These are phyloP conservation scores for Entomortierella chlamydospora DNA, from an alignment of 192 early-diverging fungal genomes.

Conservation along the genomic window DNA sequence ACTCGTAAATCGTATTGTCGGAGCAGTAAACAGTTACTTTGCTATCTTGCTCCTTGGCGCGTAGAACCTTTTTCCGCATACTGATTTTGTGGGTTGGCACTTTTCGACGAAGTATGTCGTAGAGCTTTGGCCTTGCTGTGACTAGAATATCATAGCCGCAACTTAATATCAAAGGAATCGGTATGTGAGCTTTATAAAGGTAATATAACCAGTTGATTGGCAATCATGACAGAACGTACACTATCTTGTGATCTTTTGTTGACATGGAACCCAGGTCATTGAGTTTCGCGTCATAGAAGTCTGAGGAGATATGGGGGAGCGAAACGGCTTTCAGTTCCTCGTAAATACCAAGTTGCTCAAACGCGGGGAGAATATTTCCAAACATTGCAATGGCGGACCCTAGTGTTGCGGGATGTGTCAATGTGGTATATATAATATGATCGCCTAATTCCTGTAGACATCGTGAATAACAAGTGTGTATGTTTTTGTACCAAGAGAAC, in stretches of 20 bases:
- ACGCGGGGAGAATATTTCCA: background rate
- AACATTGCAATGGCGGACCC: background rate
- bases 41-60: background rate
- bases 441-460: no score
- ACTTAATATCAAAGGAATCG: no score
- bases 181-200: no score
- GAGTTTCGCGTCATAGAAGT: background rate
- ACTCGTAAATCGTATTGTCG: background rate
- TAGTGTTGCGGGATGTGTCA: background rate
- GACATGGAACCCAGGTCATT: no score
- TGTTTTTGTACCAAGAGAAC: background rate
- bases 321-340: background rate
- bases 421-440: background rate
- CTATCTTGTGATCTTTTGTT: no score
- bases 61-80: background rate
- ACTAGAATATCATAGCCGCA: background rate
- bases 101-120: background rate
- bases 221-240: no score
- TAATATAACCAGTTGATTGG: no score
- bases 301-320: background rate
- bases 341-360: conserved; percentile 4
- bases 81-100: conserved; percentile 2
- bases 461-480: no score
- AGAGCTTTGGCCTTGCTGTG: background rate
- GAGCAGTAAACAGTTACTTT: conserved; percentile 4